These are phyloP conservation scores for Pisolithus microcarpus DNA, from an alignment of 768 basidiomycete species.

Conservation along the genomic window DNA sequence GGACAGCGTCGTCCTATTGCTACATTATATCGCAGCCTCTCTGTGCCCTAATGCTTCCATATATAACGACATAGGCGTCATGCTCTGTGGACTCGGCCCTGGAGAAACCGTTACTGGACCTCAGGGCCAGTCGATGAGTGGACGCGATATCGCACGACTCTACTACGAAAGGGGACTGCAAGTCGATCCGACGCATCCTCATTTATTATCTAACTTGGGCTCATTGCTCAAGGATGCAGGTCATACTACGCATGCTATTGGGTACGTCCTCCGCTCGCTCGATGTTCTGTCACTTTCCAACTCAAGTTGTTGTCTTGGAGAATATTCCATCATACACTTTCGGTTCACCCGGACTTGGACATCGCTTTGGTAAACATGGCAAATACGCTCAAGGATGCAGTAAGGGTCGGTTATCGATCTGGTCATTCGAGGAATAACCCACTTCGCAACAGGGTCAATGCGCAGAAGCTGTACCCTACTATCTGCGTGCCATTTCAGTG, in stretches of 20 bases:
- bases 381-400: constrained; percentile 44
- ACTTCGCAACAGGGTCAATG: constrained; percentile 28
- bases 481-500: constrained; percentile 34
- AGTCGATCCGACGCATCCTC: constrained; percentile 40
- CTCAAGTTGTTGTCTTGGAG: constrained; percentile 15
- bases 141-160: constrained; percentile 32
- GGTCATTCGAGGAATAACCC: background rate
- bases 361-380: constrained; percentile 47
- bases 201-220: constrained; percentile 44
- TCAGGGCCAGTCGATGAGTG: constrained; percentile 16
- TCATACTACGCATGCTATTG: constrained; percentile 33
- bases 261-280: constrained; percentile 20
- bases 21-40: constrained; percentile 43
- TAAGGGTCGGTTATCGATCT: constrained; percentile 14
- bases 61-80: constrained; percentile 45
- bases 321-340: constrained; percentile 34
- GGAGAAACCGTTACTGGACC: constrained; percentile 16
- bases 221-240: constrained; percentile 46
- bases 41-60: constrained; percentile 39
- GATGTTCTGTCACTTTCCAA: background rate
- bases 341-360: constrained; percentile 39
- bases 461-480: constrained; percentile 40
- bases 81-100: constrained; percentile 32
- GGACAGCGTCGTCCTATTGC: constrained; percentile 34
- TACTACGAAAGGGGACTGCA: constrained; percentile 41